phyloP scores from a whole-genome alignment of 2,329 filamentous ascomycete species.

The Emmonsiellopsis sp. region DNA sequence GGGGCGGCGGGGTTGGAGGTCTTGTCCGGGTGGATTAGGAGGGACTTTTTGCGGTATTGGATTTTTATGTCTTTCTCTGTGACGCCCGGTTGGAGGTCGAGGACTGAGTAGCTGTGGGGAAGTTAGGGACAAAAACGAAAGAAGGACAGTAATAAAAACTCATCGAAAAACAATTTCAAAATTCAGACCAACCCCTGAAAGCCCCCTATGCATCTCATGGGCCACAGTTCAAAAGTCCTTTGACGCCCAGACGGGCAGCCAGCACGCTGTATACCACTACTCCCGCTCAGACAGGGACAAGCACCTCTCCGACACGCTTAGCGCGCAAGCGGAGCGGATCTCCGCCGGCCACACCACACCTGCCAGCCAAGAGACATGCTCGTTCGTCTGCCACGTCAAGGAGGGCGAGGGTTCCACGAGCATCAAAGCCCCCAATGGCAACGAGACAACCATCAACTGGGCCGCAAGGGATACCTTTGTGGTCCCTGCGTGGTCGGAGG shows the following conservation, averaged over 20 bases:
- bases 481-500: conserved; percentile 43
- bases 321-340: conserved; percentile 39
- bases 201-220: conserved; percentile 42
- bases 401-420: conserved; percentile 34
- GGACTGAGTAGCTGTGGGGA: conserved; percentile 67
- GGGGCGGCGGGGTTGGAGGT: conserved; percentile 83
- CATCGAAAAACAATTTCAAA: too few relatives aligned
- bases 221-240: conserved; percentile 23
- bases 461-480: conserved; percentile 46
- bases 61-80: conserved; percentile 93
- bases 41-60: conserved; percentile 92
- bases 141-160: too few relatives aligned
- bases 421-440: conserved; percentile 23
- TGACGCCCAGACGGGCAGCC: too few relatives aligned
- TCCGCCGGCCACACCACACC: conserved; percentile 28
- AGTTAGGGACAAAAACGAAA: neutral
- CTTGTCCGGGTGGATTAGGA: conserved; percentile 98
- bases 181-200: too few relatives aligned
- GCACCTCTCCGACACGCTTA: conserved; percentile 32
- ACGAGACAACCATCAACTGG: conserved; percentile 29
- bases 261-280: too few relatives aligned
- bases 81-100: conserved; percentile 91
- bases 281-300: too few relatives aligned
- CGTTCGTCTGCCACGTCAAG: conserved; percentile 45
- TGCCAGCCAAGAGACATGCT: conserved; percentile 39